Conservation (phyloP, 1,139 yeast species). For the Debaryomyces udenii region DNA sequence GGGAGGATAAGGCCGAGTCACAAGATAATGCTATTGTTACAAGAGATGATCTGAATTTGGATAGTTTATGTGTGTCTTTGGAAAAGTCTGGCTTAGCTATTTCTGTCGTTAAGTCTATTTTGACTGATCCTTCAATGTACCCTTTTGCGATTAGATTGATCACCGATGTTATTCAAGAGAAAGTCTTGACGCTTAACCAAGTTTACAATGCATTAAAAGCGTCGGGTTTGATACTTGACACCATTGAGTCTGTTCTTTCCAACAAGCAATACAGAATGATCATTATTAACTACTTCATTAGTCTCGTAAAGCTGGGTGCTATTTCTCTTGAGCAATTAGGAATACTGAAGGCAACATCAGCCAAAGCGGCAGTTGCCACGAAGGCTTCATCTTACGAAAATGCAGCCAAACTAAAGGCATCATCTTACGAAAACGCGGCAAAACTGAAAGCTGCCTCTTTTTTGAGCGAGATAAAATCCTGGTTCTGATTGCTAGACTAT, state of each 20-base stretch:
- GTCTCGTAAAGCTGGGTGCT: neutral
- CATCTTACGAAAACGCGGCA: neutral
- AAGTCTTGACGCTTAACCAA: slow-evolving; percentile 20
- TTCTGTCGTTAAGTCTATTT: slow-evolving; percentile 24
- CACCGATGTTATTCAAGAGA: slow-evolving; percentile 21
- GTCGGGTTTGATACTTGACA: slow-evolving; percentile 11
- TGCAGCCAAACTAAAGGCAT: neutral
- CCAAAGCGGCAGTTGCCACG: neutral
- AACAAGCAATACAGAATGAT: neutral
- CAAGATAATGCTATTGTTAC: slow-evolving; percentile 13
- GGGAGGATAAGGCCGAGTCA: slow-evolving; percentile 7
- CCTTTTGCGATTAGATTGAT: slow-evolving; percentile 24
- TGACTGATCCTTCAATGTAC: slow-evolving; percentile 26
- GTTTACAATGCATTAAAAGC: slow-evolving; percentile 17
- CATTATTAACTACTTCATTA: slow-evolving; percentile 1
- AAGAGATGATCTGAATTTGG: slow-evolving; percentile 22
- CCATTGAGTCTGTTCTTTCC: neutral
- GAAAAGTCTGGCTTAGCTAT: slow-evolving; percentile 34
- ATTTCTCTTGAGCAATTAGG: neutral
- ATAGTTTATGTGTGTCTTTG: slow-evolving; percentile 27
- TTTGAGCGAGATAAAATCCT: neutral
- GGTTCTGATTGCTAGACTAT: neutral
- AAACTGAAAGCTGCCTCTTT: neutral
- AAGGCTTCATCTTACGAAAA: neutral
- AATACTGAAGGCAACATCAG: neutral